Evolutionary conservation across 108 stramenopile genomes (phyloP).

Genomic region (Cyclotella kingstonii): DNA sequence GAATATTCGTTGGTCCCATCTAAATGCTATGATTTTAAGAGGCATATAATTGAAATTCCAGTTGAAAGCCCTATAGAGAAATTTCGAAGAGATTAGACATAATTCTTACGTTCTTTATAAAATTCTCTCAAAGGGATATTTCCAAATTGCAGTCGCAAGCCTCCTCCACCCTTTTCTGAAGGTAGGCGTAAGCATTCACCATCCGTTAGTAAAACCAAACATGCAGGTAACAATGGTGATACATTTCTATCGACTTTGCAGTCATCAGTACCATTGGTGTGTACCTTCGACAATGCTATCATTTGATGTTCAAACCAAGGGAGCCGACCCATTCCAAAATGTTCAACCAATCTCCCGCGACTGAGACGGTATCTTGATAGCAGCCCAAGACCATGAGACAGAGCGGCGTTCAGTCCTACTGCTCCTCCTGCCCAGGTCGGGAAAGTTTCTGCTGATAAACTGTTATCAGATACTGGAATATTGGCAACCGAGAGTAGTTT

Average conservation of each 20-base stretch:
- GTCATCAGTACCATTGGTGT: conserved; percentile 7
- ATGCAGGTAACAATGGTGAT: conserved; percentile 69
- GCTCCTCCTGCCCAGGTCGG: conserved; percentile 80
- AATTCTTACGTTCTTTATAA: conserved; percentile 56
- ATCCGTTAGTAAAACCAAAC: conserved; percentile 76
- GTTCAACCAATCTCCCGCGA: conserved; percentile 60
- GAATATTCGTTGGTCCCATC: conserved; percentile 86
- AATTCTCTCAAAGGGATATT: conserved; percentile 71
- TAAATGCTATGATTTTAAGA: conserved; percentile 41
- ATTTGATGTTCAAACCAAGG: conserved; percentile 59
- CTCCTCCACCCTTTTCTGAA: conserved; percentile 64
- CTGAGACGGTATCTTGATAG: conserved; percentile 71
- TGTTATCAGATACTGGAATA: conserved; percentile 9
- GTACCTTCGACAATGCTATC: conserved; percentile 10
- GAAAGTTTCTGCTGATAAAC: conserved; percentile 37
- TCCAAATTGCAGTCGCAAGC: conserved; percentile 66
- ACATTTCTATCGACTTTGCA: conserved; percentile 17
- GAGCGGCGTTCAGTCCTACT: conserved; percentile 60
- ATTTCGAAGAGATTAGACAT: neutral
- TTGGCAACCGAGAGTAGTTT: conserved; percentile 58
- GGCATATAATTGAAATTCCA: neutral
- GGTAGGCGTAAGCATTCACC: conserved; percentile 67
- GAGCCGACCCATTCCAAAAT: conserved; percentile 77
- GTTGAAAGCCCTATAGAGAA: too few relatives aligned
- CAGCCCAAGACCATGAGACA: conserved; percentile 71